Conservation (phyloP, 2,329 filamentous ascomycete species). For the Aspergillus cejpii region DNA sequence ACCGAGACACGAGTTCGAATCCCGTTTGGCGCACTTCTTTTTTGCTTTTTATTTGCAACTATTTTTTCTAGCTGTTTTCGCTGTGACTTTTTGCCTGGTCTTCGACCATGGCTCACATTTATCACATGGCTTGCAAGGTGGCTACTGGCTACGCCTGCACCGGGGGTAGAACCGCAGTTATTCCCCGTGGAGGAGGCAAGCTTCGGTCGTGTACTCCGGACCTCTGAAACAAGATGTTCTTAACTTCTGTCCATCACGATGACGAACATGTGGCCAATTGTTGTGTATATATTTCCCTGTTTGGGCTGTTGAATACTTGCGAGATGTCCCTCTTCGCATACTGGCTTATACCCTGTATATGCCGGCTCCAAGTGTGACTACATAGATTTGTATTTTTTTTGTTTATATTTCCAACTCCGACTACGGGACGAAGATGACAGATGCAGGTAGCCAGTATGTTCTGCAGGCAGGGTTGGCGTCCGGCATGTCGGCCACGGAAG, state of each 20-base stretch:
- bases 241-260: not conserved
- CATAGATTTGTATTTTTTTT: not conserved
- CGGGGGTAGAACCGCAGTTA: not conserved
- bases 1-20: constrained; percentile 4
- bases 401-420: not conserved
- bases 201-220: not conserved
- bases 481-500: constrained; percentile 23
- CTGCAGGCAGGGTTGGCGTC: constrained; percentile 19
- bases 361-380: too few relatives aligned
- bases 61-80: not conserved
- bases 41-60: too few relatives aligned
- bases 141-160: too few relatives aligned
- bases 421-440: constrained; percentile 9
- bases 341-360: not conserved
- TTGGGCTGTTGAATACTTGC: not conserved
- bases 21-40: constrained; percentile 1
- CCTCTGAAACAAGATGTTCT: not conserved
- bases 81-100: not conserved
- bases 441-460: constrained; percentile 19
- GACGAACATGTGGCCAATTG: not conserved
- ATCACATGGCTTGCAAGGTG: not conserved
- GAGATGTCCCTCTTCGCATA: too few relatives aligned
- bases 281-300: not conserved
- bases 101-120: not conserved
- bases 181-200: not conserved